Evolutionary conservation across 1,139 yeast genomes (phyloP).

Genomic region (Ogataea hybrid): DNA sequence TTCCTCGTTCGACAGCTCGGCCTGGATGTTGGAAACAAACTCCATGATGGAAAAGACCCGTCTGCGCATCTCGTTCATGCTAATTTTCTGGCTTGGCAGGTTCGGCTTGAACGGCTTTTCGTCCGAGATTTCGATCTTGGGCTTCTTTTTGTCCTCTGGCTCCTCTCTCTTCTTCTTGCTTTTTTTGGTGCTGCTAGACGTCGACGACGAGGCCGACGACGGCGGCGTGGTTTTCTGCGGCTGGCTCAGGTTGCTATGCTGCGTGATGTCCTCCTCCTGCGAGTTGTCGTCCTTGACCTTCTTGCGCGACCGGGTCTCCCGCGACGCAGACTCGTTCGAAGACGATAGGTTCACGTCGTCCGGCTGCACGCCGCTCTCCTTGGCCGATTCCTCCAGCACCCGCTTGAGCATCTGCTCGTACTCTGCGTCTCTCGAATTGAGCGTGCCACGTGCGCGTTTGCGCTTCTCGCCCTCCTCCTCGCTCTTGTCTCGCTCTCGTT

Average conservation of each 20-base stretch:
- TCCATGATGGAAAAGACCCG: constrained; percentile 89
- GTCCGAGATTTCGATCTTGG: constrained; percentile 36
- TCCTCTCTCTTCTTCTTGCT: constrained; percentile 17
- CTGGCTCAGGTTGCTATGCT: constrained; percentile 12
- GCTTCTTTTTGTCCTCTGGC: constrained; percentile 17
- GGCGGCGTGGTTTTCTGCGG: constrained; percentile 17
- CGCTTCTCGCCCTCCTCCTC: constrained; percentile 23
- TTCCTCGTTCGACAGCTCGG: constrained; percentile 74
- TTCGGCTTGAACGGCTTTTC: constrained; percentile 80
- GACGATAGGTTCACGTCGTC: constrained; percentile 31
- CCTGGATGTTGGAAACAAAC: constrained; percentile 81
- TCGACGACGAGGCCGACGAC: constrained; percentile 16
- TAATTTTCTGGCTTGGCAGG: constrained; percentile 69
- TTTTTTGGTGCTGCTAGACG: constrained; percentile 9
- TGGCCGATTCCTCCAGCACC: constrained; percentile 70
- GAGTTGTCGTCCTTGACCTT: constrained; percentile 19
- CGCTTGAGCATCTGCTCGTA: constrained; percentile 68
- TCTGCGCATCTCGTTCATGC: constrained; percentile 78
- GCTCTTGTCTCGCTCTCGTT: constrained; percentile 10
- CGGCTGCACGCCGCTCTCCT: constrained; percentile 39
- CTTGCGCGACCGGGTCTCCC: constrained; percentile 30
- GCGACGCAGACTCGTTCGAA: constrained; percentile 21
- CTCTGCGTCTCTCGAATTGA: constrained; percentile 45
- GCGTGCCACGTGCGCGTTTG: constrained; percentile 25
- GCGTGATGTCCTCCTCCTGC: constrained; percentile 15